phyloP scores from a whole-genome alignment of 192 early-diverging fungal genomes.

The Rhizoclosmatium globosum region DNA sequence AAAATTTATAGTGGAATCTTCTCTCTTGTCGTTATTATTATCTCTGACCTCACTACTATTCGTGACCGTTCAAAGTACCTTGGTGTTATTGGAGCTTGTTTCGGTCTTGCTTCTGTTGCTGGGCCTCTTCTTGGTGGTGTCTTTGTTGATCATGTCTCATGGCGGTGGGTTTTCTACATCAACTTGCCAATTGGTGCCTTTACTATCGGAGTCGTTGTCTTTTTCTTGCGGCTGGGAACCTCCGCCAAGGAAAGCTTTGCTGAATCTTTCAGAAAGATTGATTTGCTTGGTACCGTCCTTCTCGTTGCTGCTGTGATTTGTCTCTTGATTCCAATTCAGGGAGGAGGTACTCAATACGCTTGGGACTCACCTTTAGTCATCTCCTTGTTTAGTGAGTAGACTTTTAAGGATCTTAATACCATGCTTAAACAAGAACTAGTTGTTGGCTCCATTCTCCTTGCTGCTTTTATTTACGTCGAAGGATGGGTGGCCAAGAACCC shows the following conservation, averaged over 20 bases:
- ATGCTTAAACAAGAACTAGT: constrained; percentile 61
- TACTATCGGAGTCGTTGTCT: constrained; percentile 60
- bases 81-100: constrained; percentile 72
- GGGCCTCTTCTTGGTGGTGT: constrained; percentile 87
- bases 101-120: constrained; percentile 76
- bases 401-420: constrained; percentile 50
- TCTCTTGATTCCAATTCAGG: constrained; percentile 37
- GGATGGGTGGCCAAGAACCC: constrained; percentile 70
- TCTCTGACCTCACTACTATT: constrained; percentile 62
- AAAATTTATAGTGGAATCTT: constrained; percentile 61
- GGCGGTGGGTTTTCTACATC: constrained; percentile 42
- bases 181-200: constrained; percentile 79
- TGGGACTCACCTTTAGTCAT: constrained; percentile 19
- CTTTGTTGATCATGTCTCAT: constrained; percentile 69
- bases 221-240: constrained; percentile 57
- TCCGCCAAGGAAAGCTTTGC: constrained; percentile 20
- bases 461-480: constrained; percentile 69
- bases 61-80: constrained; percentile 80
- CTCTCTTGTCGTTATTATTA: constrained; percentile 79
- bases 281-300: constrained; percentile 48
- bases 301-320: constrained; percentile 30
- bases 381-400: not conserved
- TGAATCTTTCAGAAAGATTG: constrained; percentile 55
- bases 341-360: constrained; percentile 25
- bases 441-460: constrained; percentile 57